Percentiles rank a stretch among this genome's conserved stretches.
Evolutionary conservation across 345 rosid genomes (phyloP).

Genomic region (Lepidium aucheri): DNA sequence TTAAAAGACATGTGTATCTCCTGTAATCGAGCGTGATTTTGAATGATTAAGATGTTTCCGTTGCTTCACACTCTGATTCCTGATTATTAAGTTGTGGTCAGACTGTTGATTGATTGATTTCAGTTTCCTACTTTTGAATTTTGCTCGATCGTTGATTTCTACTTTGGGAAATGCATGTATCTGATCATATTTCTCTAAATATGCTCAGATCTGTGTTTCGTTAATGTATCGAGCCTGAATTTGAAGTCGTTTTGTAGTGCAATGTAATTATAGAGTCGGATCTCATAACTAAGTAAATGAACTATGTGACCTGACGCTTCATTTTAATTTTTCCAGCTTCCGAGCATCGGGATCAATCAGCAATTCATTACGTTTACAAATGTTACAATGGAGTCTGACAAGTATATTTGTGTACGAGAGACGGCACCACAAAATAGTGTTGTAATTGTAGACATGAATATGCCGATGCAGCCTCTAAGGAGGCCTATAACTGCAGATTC

Average conservation of each 20-base stretch:
- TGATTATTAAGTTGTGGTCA: background rate
- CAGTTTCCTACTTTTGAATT: background rate
- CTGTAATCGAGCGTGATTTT: slow-evolving; percentile 9
- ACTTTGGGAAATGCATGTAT: slow-evolving; percentile 6
- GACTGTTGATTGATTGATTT: slow-evolving; percentile 3
- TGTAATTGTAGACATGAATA: slow-evolving; percentile 70
- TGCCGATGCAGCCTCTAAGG: slow-evolving; percentile 78
- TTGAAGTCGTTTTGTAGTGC: background rate
- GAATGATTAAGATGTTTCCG: background rate
- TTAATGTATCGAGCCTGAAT: background rate
- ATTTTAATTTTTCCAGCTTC: slow-evolving; percentile 42
- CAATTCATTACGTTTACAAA: slow-evolving; percentile 74
- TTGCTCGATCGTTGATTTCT: slow-evolving; percentile 9
- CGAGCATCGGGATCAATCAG: slow-evolving; percentile 65
- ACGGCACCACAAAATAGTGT: slow-evolving; percentile 83
- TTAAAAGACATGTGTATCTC: background rate
- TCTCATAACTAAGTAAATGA: slow-evolving; percentile 7
- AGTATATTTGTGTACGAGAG: slow-evolving; percentile 81
- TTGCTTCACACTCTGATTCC: slow-evolving; percentile 1
- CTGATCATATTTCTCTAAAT: slow-evolving; percentile 3
- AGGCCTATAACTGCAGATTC: slow-evolving; percentile 87
- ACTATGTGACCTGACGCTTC: slow-evolving; percentile 3
- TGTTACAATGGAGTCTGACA: slow-evolving; percentile 85
- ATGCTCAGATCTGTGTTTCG: slow-evolving; percentile 24
- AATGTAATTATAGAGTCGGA: slow-evolving; percentile 1